phyloP scores from a whole-genome alignment of 345 rosid genomes.

The Aquilaria yunnanensis region DNA sequence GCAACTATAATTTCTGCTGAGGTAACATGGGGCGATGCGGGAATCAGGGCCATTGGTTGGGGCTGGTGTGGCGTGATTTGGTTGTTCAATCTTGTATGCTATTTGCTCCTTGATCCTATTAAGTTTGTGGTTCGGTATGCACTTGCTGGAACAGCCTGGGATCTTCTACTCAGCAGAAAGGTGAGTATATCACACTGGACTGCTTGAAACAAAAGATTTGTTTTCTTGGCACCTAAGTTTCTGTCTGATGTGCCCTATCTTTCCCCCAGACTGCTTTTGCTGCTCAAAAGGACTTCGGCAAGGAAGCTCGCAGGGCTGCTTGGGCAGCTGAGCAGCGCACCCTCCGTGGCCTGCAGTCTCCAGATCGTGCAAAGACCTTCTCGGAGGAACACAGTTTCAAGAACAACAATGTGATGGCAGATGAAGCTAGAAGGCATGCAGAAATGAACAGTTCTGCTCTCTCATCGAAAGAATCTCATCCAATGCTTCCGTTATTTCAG shows the following conservation, averaged over 20 bases:
- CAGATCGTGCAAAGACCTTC: conserved; percentile 36
- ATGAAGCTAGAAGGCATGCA: conserved; percentile 60
- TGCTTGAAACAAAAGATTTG: not conserved
- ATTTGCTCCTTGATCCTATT: conserved; percentile 74
- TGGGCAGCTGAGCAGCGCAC: conserved; percentile 11
- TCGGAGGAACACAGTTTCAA: conserved; percentile 38
- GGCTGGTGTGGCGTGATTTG: conserved; percentile 66
- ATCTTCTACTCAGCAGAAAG: conserved; percentile 47
- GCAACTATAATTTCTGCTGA: conserved; percentile 55
- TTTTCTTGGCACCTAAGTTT: not conserved
- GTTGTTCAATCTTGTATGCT: conserved; percentile 56
- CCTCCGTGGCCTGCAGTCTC: conserved; percentile 38
- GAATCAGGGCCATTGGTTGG: conserved; percentile 64
- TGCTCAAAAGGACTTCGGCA: conserved; percentile 19
- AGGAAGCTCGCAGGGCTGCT: not conserved
- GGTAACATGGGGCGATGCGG: conserved; percentile 59
- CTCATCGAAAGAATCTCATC: not conserved
- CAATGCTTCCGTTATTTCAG: too few relatives aligned
- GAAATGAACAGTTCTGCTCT: conserved; percentile 22
- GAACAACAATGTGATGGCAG: conserved; percentile 46
- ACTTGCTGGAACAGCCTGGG: conserved; percentile 68
- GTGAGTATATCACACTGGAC: conserved; percentile 25
- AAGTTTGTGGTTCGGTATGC: conserved; percentile 61
- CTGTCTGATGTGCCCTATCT: not conserved
- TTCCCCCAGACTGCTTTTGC: conserved; percentile 42